Evolutionary conservation across 495 filamentous ascomycete genomes (phyloP).

Genomic region (Xylaria telfairii): DNA sequence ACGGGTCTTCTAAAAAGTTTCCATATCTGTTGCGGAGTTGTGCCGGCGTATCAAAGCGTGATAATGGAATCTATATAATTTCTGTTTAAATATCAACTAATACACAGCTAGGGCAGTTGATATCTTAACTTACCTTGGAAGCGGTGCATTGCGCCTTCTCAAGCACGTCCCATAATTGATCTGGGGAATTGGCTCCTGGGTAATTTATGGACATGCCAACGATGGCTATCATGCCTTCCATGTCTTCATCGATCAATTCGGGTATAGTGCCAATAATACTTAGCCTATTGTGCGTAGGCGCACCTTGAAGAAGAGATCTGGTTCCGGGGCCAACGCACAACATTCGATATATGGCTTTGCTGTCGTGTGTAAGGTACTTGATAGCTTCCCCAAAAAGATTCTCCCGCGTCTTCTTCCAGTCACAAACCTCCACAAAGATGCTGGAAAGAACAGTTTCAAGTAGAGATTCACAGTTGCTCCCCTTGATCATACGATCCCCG

Average conservation of each 20-base stretch:
- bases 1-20: constrained; percentile 33
- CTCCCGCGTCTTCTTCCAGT: constrained; percentile 22
- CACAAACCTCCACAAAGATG: constrained; percentile 24
- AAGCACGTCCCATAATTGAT: constrained; percentile 48
- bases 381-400: neutral
- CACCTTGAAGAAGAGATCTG: constrained; percentile 14
- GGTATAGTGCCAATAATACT: neutral
- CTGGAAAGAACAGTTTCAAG: constrained; percentile 21
- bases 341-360: constrained; percentile 11
- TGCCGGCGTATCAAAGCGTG: constrained; percentile 22
- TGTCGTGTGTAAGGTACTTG: constrained; percentile 5
- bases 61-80: constrained; percentile 20
- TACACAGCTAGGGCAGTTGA: neutral
- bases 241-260: neutral
- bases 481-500: constrained; percentile 3
- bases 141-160: constrained; percentile 10
- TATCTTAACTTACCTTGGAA: constrained; percentile 18
- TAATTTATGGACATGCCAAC: constrained; percentile 49
- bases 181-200: constrained; percentile 41
- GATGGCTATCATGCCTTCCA: constrained; percentile 42
- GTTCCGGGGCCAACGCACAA: constrained; percentile 22
- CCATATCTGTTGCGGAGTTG: constrained; percentile 24
- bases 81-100: neutral
- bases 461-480: constrained; percentile 1
- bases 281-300: neutral